Evolutionary conservation across 371 early-diverging fungal species (phyloP).

Genomic region (Rhizopus sp.): DNA sequence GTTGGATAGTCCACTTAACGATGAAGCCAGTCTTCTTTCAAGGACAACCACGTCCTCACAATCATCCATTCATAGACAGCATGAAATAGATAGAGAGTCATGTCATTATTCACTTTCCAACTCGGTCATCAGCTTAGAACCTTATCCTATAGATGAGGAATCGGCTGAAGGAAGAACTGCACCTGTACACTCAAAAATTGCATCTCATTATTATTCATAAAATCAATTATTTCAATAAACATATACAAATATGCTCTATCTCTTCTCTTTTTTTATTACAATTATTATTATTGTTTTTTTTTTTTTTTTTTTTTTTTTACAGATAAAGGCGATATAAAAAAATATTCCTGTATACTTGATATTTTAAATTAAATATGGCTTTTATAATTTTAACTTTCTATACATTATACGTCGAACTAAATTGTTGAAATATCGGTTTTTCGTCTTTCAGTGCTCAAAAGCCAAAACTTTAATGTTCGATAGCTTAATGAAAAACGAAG

Average conservation of each 20-base stretch:
- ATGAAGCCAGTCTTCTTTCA: slow-evolving; percentile 7
- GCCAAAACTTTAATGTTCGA: no score
- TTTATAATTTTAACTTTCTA: no score
- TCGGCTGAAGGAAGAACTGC: slow-evolving; percentile 22
- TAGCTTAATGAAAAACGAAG: no score
- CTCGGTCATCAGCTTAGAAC: slow-evolving; percentile 24
- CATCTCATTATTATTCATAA: slow-evolving; percentile 1
- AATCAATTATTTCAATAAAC: background rate
- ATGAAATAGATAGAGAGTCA: background rate
- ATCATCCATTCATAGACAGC: background rate
- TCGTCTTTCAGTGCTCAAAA: no score
- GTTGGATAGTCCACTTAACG: slow-evolving; percentile 43
- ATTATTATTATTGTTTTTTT: background rate
- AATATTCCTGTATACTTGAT: no score
- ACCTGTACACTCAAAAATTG: slow-evolving; percentile 28
- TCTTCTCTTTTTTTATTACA: background rate
- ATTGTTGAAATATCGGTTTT: no score
- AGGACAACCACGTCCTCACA: background rate
- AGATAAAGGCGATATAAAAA: no score
- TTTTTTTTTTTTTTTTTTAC: slow-evolving; percentile 4
- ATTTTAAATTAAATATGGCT: no score
- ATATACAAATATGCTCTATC: background rate
- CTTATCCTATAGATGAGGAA: slow-evolving; percentile 4
- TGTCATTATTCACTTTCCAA: slow-evolving; percentile 14
- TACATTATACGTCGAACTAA: no score